Conservation (phyloP, 2,329 filamentous ascomycete species). For the Calonectria crousiana region DNA sequence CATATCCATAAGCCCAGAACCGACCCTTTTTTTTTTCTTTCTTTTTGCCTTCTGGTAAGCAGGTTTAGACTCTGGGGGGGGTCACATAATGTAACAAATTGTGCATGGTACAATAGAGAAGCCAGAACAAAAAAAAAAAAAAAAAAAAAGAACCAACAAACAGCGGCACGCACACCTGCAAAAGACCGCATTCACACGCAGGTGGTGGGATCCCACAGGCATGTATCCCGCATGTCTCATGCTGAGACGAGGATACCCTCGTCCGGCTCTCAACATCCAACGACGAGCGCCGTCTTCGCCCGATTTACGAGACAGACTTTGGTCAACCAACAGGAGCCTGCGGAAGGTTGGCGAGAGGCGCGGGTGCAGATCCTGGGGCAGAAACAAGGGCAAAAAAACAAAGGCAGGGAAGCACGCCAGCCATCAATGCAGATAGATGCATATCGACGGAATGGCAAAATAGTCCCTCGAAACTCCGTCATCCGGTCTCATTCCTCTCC, state of each 20-base stretch:
- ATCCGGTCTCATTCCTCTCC: background rate
- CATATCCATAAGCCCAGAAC: background rate
- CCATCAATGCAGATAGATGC: constrained; percentile 21
- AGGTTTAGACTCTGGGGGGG: background rate
- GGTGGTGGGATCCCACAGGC: background rate
- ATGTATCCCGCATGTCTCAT: constrained; percentile 19
- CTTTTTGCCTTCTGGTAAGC: background rate
- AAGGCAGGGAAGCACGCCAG: background rate
- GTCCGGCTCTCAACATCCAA: background rate
- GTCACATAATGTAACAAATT: constrained; percentile 2
- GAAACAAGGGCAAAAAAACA: constrained; percentile 12
- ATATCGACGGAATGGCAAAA: constrained; percentile 12
- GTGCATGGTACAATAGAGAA: background rate
- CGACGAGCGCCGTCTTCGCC: background rate
- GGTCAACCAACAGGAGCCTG: background rate
- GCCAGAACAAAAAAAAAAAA: background rate
- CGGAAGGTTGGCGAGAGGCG: constrained; percentile 9
- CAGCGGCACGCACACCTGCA: background rate
- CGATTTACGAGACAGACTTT: background rate
- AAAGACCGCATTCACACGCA: background rate
- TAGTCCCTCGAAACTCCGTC: background rate
- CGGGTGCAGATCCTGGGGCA: constrained; percentile 19
- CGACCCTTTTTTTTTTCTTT: background rate
- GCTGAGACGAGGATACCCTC: constrained; percentile 17
- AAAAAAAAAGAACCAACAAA: background rate